Evolutionary conservation across 169 alveolate genomes (phyloP).

Genomic region (Plasmodium vivax): DNA sequence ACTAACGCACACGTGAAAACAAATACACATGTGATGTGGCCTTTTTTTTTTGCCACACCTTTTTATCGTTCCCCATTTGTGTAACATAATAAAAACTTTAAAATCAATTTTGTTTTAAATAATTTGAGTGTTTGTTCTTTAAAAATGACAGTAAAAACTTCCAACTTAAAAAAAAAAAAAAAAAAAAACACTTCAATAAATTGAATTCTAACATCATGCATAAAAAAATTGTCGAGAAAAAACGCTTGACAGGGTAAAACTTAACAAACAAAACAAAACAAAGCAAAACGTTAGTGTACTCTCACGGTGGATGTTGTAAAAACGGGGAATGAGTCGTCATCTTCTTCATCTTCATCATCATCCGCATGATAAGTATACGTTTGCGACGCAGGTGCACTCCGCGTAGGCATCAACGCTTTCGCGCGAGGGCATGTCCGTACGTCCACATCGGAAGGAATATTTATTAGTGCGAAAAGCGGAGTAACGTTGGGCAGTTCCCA

Average conservation of each 20-base stretch:
- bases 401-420: neutral
- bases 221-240: neutral
- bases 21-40: neutral
- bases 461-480: neutral
- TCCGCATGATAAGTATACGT: neutral
- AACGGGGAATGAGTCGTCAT: neutral
- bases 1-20: neutral
- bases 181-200: neutral
- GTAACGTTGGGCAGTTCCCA: neutral
- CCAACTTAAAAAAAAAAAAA: neutral
- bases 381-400: neutral
- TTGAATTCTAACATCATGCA: neutral
- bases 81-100: neutral
- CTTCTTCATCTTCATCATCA: neutral
- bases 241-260: neutral
- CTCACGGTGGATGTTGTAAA: neutral
- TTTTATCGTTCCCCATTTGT: neutral
- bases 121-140: conserved; percentile 7
- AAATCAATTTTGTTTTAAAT: conserved; percentile 5
- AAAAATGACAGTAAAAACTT: neutral
- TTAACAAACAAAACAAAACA: neutral
- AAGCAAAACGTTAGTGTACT: neutral
- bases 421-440: neutral
- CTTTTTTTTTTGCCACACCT: neutral
- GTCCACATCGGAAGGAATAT: neutral